Base-by-base conservation (phyloP, 1,284 basidiomycete species). In the Leccinum fuscescens region DNA sequence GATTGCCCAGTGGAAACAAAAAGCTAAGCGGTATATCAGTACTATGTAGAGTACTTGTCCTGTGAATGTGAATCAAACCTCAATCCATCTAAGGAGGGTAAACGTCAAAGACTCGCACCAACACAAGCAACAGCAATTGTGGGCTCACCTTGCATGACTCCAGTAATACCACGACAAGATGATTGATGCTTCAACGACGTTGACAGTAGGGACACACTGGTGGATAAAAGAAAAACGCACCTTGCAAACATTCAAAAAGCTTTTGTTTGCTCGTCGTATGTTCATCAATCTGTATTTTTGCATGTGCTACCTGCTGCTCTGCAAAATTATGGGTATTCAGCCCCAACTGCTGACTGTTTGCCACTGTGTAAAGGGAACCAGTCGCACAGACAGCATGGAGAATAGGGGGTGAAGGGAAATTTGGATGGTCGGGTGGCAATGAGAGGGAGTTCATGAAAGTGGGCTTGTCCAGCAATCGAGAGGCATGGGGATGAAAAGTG, bases 351-450 rank as follows among this genome's bases (percentile, higher is more conserved):
- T 61, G 60, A 50, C 79, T 83, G 37, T 79, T 80, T 17, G 86
- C 82, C 2, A 82, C 81, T 2, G 85, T 87, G 64, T 88, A 90
- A 37, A 86, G 76, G 64, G 86, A 86, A 24, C 88, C 86, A 44
- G 88, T 79, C 9, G 89, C 89, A 72, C 89, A 90, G 54, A 93
- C 87, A 6, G 88, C 86, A 70, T 93, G 91, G 3, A 93, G 77
- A 27, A 92, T 71, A 4, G 86, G 80, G 2, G 79, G 66, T 24
- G 81, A 80, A 5, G 91, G 91, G 66, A 92, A 93, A 58, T 85
- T 82, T 1, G 84, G 80, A 66, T 91, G 87, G n/a, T 77, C 82
- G 0, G 86, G 86, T 0, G 86, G 82, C 17, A 90, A 76, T 1
- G 81, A 77, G 35, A 93, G 78, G 1, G 83, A 79, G n/a, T 80